Evolutionary conservation across 257 asterid genomes (phyloP).

Genomic region (Datura wrightii): DNA sequence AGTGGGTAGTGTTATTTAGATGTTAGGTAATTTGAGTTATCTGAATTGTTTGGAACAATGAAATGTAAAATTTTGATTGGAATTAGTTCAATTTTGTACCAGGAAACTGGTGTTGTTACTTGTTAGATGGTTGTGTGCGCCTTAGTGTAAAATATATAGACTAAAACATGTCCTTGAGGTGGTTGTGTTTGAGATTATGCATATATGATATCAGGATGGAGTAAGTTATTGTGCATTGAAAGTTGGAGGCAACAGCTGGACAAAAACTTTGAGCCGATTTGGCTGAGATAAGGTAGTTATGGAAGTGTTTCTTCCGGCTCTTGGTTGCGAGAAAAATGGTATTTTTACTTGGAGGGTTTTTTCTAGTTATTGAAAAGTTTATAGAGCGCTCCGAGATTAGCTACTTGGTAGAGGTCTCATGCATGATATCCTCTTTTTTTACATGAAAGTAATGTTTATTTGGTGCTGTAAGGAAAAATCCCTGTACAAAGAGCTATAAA

Average conservation of each 20-base stretch:
- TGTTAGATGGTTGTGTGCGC: background rate
- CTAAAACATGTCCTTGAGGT: background rate
- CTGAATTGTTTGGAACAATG: background rate
- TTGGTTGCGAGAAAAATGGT: constrained; percentile 7
- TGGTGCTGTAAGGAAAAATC: background rate
- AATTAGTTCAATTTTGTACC: background rate
- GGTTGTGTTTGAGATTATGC: background rate
- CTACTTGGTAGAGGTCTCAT: background rate
- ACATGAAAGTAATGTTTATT: background rate
- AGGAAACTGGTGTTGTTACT: background rate
- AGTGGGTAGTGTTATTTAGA: background rate
- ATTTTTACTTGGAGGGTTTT: background rate
- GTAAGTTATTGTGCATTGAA: background rate
- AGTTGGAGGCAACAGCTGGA: background rate
- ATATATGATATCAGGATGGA: background rate
- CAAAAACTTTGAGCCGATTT: background rate
- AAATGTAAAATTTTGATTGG: constrained; percentile 16
- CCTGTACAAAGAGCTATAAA: background rate
- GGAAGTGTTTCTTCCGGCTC: constrained; percentile 5
- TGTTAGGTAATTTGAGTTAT: background rate
- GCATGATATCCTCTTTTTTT: background rate
- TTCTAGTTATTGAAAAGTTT: background rate
- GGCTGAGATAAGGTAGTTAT: constrained; percentile 8
- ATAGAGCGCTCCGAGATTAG: background rate
- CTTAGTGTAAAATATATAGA: background rate